Percentiles rank a stretch among this genome's conserved stretches.
Conservation (phyloP, 495 filamentous ascomycete genomes). For the Penicillium robsamsonii region DNA sequence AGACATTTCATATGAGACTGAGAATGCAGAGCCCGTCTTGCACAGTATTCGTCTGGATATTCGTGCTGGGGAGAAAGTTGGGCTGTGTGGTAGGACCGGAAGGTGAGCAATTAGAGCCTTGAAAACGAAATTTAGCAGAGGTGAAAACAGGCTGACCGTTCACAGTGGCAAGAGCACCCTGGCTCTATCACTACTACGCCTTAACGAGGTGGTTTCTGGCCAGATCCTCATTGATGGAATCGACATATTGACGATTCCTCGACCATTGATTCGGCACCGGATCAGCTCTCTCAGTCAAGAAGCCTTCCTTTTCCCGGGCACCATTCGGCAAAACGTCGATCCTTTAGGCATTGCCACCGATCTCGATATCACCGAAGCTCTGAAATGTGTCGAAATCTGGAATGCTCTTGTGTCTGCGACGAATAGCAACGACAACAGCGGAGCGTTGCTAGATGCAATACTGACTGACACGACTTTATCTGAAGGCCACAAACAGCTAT, state of each 20-base stretch:
- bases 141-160: background rate
- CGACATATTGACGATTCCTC: conserved; percentile 50
- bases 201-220: conserved; percentile 46
- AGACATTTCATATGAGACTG: conserved; percentile 71
- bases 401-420: background rate
- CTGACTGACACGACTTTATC: conserved; percentile 41
- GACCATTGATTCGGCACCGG: conserved; percentile 47
- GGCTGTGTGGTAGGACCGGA: conserved; percentile 36
- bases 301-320: conserved; percentile 57
- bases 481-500: conserved; percentile 58
- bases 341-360: conserved; percentile 27
- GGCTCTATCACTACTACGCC: conserved; percentile 57
- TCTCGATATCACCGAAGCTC: conserved; percentile 38
- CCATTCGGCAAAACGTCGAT: conserved; percentile 55
- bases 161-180: conserved; percentile 60
- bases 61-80: conserved; percentile 50
- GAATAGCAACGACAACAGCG: background rate
- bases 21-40: conserved; percentile 47
- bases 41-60: conserved; percentile 45
- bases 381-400: conserved; percentile 38
- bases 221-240: conserved; percentile 54
- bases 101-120: conserved; percentile 17
- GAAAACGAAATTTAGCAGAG: background rate
- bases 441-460: conserved; percentile 51
- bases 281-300: conserved; percentile 58